These are phyloP conservation scores for Nicotiana rustica DNA, from an alignment of 305 asterid genomes.

Conservation along the genomic window DNA sequence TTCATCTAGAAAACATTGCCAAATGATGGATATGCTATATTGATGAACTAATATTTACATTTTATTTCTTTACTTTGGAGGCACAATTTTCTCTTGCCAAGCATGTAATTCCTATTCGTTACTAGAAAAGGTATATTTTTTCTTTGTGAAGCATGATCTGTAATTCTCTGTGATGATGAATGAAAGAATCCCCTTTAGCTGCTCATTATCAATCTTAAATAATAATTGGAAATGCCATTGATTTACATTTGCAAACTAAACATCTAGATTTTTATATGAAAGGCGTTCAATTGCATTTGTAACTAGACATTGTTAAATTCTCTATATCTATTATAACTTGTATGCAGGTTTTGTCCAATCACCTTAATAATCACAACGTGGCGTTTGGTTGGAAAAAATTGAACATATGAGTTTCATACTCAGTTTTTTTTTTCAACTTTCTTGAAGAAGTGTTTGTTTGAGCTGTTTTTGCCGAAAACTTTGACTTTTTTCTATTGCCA, in stretches of 20 bases:
- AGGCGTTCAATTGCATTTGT: not conserved
- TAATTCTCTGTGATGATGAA: not conserved
- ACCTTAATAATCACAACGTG: no score
- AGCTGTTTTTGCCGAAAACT: no score
- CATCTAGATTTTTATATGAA: not conserved
- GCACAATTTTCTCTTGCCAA: not conserved
- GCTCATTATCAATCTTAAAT: slow-evolving; percentile 1
- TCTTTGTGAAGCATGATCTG: slow-evolving; percentile 3
- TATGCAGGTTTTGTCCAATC: no score
- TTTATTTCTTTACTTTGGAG: not conserved
- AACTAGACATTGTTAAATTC: no score
- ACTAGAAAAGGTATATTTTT: not conserved
- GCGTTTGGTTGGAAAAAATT: no score
- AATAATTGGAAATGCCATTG: not conserved
- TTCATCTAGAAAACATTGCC: not conserved
- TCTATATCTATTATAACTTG: no score
- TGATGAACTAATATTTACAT: not conserved
- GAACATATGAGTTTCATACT: no score
- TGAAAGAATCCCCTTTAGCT: slow-evolving; percentile 4
- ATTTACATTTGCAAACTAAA: not conserved
- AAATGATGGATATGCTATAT: slow-evolving; percentile 18
- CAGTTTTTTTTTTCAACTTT: no score
- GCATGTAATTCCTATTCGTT: not conserved
- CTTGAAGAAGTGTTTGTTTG: no score
- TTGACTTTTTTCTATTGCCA: no score